Evolutionary conservation across 345 rosid species (phyloP).

Genomic region (Eucalyptus sp.): DNA sequence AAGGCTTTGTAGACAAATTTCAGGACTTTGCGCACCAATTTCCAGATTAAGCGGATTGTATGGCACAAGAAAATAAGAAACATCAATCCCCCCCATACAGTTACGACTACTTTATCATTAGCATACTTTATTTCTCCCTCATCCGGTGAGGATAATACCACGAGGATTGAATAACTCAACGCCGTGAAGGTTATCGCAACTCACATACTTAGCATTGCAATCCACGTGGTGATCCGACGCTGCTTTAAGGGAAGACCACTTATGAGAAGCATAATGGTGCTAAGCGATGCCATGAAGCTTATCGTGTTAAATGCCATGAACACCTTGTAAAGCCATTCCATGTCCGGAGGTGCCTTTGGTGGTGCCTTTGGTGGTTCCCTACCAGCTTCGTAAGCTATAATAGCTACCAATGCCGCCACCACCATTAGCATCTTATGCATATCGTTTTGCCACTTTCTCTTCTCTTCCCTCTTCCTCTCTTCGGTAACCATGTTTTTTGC

Average conservation of each 20-base stretch:
- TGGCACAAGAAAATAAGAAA: background rate
- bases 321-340: background rate
- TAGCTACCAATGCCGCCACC: background rate
- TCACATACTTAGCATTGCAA: background rate
- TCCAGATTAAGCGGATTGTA: background rate
- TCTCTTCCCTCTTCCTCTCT: background rate
- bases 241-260: background rate
- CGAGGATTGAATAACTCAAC: background rate
- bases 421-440: background rate
- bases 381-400: background rate
- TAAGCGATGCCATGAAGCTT: background rate
- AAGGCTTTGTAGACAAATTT: background rate
- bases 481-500: background rate
- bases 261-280: background rate
- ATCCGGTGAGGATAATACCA: too few relatives aligned
- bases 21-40: background rate
- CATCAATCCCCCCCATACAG: background rate
- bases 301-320: background rate
- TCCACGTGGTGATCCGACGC: background rate
- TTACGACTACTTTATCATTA: background rate
- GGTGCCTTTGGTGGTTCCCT: too few relatives aligned
- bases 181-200: background rate
- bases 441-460: background rate
- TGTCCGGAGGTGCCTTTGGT: background rate
- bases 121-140: too few relatives aligned